Evolutionary conservation across 345 rosid genomes (phyloP), one percentile per base, ranked within the genome.

Genomic region (Punica granatum): DNA sequence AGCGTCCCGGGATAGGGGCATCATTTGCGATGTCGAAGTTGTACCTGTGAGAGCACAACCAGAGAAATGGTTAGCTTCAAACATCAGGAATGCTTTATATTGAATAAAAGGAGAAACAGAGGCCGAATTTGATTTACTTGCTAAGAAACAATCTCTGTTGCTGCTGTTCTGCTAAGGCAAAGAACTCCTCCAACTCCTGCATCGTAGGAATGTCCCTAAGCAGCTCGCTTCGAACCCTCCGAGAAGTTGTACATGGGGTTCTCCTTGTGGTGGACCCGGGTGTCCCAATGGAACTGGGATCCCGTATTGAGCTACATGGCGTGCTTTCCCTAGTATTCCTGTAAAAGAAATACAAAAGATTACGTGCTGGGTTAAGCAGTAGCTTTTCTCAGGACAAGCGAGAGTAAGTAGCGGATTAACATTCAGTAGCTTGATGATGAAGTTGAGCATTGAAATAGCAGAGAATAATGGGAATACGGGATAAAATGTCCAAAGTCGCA

Each of bases 171-270:
- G 76, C 79, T 63, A 23, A 46, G 36, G 80, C 76, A 77, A 89
- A 85, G 76, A 86, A 85, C 58, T 85, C 96, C 64, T 85, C 96
- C 67, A 89, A 78, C 80, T 89, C 92, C 15, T 41, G 37, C 21
- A 77, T 33, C 34, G 79, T 78, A 9, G 88, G 87, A 42, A 79
- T 70, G 42, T 71, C 76, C 67, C 73, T 72, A 37, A 56, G 61
- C 33, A 56, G 61, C 33, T 19, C 69, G 66, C 67, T 76, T 65
- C 26, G 53, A 21, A 33, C 76, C 69, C 77, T 72, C 28, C 30
- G 75, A 63, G 72, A 66, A 63, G 69, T 65, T n/a, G 72, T 68
- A 35, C 70, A 60, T 23, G 76, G 66, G 63, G 70, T 69, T 12
- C 39, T 33, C 44, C 82, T 77, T 1, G 88, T 86, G 69, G 81